These are phyloP conservation scores for Blastocystis sp. DNA, from an alignment of 352 stramenopile genomes.

Conservation along the genomic window DNA sequence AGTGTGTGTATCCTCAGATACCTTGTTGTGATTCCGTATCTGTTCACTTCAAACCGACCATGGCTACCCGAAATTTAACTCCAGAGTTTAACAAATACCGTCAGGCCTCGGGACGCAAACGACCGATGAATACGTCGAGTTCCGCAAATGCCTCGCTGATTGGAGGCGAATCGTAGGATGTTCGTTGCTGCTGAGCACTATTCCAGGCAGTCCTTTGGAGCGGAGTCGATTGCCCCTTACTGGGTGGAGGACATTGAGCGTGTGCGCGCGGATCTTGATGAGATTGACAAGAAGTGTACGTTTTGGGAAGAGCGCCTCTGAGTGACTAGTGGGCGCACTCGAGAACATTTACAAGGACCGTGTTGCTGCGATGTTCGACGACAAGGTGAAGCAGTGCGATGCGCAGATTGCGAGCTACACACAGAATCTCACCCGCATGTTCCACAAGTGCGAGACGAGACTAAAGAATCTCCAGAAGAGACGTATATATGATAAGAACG, in stretches of 20 bases:
- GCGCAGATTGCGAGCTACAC: slow-evolving; percentile 52
- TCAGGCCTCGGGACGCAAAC: slow-evolving; percentile 30
- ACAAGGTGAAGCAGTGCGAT: slow-evolving; percentile 48
- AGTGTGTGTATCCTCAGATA: slow-evolving; percentile 23
- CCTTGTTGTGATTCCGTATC: background rate
- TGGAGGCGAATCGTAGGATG: background rate
- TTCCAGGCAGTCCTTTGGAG: background rate
- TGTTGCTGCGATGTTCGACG: slow-evolving; percentile 52
- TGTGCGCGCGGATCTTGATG: slow-evolving; percentile 36
- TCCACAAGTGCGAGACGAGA: slow-evolving; percentile 45
- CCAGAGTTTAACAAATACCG: slow-evolving; percentile 56
- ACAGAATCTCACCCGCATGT: slow-evolving; percentile 48
- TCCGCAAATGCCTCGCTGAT: slow-evolving; percentile 46
- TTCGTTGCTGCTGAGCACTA: background rate
- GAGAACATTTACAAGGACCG: slow-evolving; percentile 55
- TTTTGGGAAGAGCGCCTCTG: background rate
- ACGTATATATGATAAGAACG: background rate
- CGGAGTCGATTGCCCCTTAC: slow-evolving; percentile 52
- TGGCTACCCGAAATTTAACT: slow-evolving; percentile 56
- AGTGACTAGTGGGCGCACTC: slow-evolving; percentile 15
- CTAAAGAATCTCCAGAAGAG: slow-evolving; percentile 50
- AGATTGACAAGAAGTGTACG: slow-evolving; percentile 53
- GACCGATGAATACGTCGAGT: slow-evolving; percentile 8
- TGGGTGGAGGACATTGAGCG: slow-evolving; percentile 57
- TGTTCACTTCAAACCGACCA: background rate